A percentile compares a stretch with the other conserved stretches of the same genome.
Conservation (phyloP, 208 protist genomes). For the Crithidia mellificae region DNA sequence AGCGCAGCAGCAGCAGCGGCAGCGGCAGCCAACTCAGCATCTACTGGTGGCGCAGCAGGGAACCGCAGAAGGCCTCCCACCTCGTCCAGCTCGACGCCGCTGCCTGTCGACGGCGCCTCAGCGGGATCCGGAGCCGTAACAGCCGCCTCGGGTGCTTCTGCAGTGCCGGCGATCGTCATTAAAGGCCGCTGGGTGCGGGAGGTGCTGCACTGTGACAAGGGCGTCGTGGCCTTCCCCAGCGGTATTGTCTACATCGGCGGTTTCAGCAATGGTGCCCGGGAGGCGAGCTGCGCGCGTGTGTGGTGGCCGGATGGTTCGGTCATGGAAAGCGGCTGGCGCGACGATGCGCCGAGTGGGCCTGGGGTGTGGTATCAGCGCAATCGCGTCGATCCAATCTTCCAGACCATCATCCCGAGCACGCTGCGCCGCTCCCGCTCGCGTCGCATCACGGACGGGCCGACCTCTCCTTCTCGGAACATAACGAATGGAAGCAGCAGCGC, state of each 20-base stretch:
- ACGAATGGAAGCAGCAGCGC: background rate
- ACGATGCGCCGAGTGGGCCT: constrained; percentile 57
- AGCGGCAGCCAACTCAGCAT: too few relatives aligned
- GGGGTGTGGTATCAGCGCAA: constrained; percentile 71
- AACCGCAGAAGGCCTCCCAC: background rate
- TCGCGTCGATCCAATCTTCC: constrained; percentile 47
- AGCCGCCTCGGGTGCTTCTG: constrained; percentile 9
- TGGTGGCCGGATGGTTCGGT: constrained; percentile 79
- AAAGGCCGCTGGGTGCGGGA: constrained; percentile 71
- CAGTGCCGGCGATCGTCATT: constrained; percentile 38
- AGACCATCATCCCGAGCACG: constrained; percentile 13
- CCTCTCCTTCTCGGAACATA: background rate
- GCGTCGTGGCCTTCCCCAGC: constrained; percentile 73
- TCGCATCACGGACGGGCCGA: constrained; percentile 1
- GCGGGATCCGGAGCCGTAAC: too few relatives aligned
- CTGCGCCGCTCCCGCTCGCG: constrained; percentile 22
- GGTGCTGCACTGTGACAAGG: constrained; percentile 55
- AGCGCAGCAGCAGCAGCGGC: background rate
- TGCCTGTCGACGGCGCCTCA: background rate
- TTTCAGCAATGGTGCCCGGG: constrained; percentile 52
- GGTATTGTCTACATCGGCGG: constrained; percentile 78
- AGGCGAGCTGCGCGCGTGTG: constrained; percentile 32
- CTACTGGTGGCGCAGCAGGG: background rate
- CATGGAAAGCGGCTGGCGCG: constrained; percentile 63
- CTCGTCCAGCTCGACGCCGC: background rate